Base-by-base conservation (phyloP, 306 rosid species). In the Pyrus communis region DNA sequence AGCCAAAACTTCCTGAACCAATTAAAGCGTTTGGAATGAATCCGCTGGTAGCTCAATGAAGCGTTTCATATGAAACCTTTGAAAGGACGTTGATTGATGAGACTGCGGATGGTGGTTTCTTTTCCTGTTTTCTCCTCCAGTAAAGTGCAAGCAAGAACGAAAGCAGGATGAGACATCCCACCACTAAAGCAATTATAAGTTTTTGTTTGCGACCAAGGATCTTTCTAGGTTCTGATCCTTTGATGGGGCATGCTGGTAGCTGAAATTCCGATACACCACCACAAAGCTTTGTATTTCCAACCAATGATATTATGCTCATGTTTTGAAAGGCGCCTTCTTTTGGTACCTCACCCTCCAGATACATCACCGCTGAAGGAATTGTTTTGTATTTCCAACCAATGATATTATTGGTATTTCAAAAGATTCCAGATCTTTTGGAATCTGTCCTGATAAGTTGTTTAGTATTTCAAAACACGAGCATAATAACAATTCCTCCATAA, bases 311-410 rank as follows among this genome's bases (percentile, higher is more conserved):
- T 15, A 11, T 45, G 12, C 74, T 85, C 17, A 65, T 38, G 58
- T 87, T 87, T 35, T 1, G 1, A 12, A 89, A 87, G 8, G 70
- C 78, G 15, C 89, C 91, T 40, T 69, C 5, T 1, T 52, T 80
- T 67, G 83, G 85, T 0, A 89, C 89, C 55, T 78, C 85, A 0
- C 93, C 91, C 4, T 74, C 87, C 28, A 87, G 51, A 31, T n/a
- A n/a, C n/a, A n/a, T n/a, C n/a, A n/a, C n/a, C n/a, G n/a, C n/a
- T n/a, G n/a, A n/a, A n/a, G n/a, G n/a, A n/a, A n/a, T n/a, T n/a
- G n/a, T n/a, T n/a, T n/a, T n/a, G n/a, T n/a, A n/a, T n/a, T n/a
- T n/a, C n/a, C n/a, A n/a, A n/a, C n/a, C n/a, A n/a, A n/a, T n/a
- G n/a, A n/a, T n/a, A n/a, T n/a, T n/a, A n/a, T n/a, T n/a, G n/a